Evolutionary conservation across 352 stramenopile species (phyloP), one percentile per base, ranked within the genome.

Genomic region (Elongisporangium undulatum): DNA sequence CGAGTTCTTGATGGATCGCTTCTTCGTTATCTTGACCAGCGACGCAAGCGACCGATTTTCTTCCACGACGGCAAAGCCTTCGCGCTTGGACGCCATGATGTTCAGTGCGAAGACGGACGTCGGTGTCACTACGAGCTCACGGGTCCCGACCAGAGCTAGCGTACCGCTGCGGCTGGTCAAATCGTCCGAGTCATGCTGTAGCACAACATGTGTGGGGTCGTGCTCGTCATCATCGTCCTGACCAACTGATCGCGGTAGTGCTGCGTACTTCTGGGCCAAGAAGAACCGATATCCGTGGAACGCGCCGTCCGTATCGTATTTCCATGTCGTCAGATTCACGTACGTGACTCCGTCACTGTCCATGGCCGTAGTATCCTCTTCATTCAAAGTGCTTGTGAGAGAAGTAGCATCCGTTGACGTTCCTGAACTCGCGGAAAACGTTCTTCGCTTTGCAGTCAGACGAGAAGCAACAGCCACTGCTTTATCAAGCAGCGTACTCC

Each of bases 401-500:
- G 29, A 41, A 15, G 29, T 41, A 41, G 29, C 5, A 41, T 41
- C 29, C 4, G 29, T 41, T 9, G 29, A 41, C 29, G 29, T 41
- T 13, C 29, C 29, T 41, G 29, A 41, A 9, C 29, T 41, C 8
- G 29, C 29, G 8, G 29, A 41, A 13, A 41, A 41, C 8, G 29
- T 41, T 9, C 29, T 41, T 52, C 71, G 66, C 6, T 63, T 59
- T 4, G 61, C 49, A 6, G 73, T 61, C 8, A 89, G 56, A 2
- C 82, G 80, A 0, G 77, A 76, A 29, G 81, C 79, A 15, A 79
- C 81, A 23, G 81, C 79, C n/a, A 90, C 79, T 0, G 81, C 79
- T 62, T 86, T 85, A 62, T 93, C 79, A 17, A 91, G 57, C 50
- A 93, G 77, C 0, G 80, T 90, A 24, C 81, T 89, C 7, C 80